Evolutionary conservation across 768 basidiomycete species (phyloP).

Genomic region (Lactarius sp.): DNA sequence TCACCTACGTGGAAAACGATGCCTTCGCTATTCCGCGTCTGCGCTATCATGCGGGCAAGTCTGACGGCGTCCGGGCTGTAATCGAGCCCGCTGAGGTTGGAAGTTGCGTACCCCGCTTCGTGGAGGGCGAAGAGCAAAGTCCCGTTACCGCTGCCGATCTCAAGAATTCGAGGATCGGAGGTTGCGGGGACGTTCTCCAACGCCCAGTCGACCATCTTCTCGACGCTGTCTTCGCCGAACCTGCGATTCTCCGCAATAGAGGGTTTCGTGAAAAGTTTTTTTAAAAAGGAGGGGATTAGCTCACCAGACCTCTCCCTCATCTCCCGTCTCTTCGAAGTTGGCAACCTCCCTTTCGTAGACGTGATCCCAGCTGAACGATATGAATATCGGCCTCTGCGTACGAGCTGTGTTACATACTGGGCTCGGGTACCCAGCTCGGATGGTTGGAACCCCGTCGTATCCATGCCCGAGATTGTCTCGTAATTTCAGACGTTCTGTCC

Average conservation of each 20-base stretch:
- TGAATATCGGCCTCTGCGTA: background rate
- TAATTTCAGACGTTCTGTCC: too few relatives aligned
- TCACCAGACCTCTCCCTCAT: constrained; percentile 84
- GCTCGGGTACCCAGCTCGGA: constrained; percentile 77
- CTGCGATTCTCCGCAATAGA: constrained; percentile 35
- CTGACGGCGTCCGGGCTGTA: constrained; percentile 70
- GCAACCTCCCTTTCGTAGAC: constrained; percentile 66
- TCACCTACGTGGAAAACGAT: constrained; percentile 58
- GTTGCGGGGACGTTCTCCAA: constrained; percentile 48
- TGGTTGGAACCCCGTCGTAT: constrained; percentile 43
- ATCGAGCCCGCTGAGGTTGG: constrained; percentile 60
- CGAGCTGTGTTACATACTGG: constrained; percentile 48
- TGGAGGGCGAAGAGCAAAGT: constrained; percentile 65
- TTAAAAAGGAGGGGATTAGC: constrained; percentile 21
- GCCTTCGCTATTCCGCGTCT: constrained; percentile 35
- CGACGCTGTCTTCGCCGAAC: constrained; percentile 73
- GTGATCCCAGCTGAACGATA: constrained; percentile 62
- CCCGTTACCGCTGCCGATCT: constrained; percentile 81
- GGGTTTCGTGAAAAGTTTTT: background rate
- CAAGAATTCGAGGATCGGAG: constrained; percentile 51
- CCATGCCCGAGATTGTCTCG: background rate
- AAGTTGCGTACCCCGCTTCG: constrained; percentile 57
- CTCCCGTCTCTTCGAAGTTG: constrained; percentile 72
- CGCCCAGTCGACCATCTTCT: constrained; percentile 79
- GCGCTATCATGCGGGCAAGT: constrained; percentile 55